Conservation (phyloP, 2,329 filamentous ascomycete species). For the Pseudopyricularia cyperi region DNA sequence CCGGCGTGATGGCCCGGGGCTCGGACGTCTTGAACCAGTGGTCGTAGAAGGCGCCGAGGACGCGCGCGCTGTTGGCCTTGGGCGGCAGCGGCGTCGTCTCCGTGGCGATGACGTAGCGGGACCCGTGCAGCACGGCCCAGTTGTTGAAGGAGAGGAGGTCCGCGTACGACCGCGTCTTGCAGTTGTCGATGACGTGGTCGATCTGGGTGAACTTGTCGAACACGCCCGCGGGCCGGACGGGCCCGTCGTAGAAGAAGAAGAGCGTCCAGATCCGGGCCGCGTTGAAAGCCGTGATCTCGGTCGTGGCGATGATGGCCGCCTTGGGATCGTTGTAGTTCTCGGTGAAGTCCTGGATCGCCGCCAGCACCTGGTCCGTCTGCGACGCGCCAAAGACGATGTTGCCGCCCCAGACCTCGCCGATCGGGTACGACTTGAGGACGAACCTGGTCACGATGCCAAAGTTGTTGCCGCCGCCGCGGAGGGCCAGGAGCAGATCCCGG, state of each 20-base stretch:
- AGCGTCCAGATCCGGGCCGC: constrained; percentile 42
- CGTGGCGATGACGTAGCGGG: constrained; percentile 5
- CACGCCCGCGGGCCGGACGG: constrained; percentile 32
- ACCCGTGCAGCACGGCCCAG: constrained; percentile 3
- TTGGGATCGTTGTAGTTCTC: constrained; percentile 45
- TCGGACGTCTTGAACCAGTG: constrained; percentile 25
- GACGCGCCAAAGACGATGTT: not conserved
- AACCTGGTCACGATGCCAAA: constrained; percentile 19
- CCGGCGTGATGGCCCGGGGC: constrained; percentile 1
- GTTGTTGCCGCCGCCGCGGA: constrained; percentile 28
- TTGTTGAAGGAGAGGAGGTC: constrained; percentile 14
- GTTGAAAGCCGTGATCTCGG: constrained; percentile 28
- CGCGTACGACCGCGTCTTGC: constrained; percentile 9
- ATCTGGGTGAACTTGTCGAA: constrained; percentile 44
- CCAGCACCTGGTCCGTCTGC: constrained; percentile 14
- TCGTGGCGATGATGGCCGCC: constrained; percentile 46
- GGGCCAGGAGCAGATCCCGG: constrained; percentile 24
- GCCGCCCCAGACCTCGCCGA: constrained; percentile 6
- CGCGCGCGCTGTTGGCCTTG: constrained; percentile 3
- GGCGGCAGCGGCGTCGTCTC: constrained; percentile 6
- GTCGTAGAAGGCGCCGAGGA: constrained; percentile 18
- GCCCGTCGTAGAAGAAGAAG: constrained; percentile 51
- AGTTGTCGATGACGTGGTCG: constrained; percentile 23
- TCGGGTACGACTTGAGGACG: constrained; percentile 3
- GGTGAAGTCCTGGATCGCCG: constrained; percentile 35